Conservation (phyloP, 352 stramenopile genomes). For the Globisporangium lucens region DNA sequence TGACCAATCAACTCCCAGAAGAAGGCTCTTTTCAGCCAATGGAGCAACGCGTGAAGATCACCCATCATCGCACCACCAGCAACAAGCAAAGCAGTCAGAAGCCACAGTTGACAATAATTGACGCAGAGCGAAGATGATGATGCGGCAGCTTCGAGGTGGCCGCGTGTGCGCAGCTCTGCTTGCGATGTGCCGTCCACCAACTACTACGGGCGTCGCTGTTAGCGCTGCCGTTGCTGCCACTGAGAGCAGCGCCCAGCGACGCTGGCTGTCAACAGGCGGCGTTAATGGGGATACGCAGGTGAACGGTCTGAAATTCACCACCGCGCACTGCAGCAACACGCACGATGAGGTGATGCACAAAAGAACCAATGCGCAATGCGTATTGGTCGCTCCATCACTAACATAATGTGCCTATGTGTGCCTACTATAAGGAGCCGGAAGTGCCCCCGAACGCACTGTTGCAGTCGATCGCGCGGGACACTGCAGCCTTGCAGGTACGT, state of each 20-base stretch:
- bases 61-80: background rate
- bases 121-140: constrained; percentile 2
- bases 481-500: constrained; percentile 16
- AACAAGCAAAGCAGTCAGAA: background rate
- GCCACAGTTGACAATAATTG: constrained; percentile 2
- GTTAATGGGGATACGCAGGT: background rate
- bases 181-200: background rate
- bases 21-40: background rate
- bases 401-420: background rate
- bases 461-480: constrained; percentile 18
- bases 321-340: background rate
- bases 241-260: background rate
- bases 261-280: background rate
- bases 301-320: background rate
- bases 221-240: background rate
- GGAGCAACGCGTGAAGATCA: background rate
- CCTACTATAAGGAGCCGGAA: background rate
- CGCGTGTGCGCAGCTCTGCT: background rate
- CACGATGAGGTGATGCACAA: background rate
- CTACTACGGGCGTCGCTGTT: background rate
- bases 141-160: background rate
- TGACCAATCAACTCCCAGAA: background rate
- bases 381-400: background rate
- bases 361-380: background rate
- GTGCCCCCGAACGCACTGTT: constrained; percentile 9